Conservation (phyloP, 2,329 filamentous ascomycete genomes). For the Stemphylium vesicarium region DNA sequence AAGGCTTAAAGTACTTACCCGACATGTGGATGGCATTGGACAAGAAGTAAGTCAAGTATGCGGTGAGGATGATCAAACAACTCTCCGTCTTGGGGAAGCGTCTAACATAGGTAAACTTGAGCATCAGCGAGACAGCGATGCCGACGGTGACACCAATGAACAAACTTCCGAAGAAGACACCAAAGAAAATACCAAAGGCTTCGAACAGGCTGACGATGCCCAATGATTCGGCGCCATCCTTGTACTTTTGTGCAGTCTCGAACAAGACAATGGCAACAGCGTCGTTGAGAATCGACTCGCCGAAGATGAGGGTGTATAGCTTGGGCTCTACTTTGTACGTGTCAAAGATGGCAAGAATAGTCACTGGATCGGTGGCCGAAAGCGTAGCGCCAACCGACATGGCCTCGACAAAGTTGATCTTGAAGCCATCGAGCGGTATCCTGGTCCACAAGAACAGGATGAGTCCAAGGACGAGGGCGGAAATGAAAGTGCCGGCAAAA, state of each 20-base stretch:
- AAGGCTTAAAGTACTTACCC: slow-evolving; percentile 63
- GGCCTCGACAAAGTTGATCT: slow-evolving; percentile 91
- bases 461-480: slow-evolving; percentile 88
- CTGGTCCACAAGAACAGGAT: slow-evolving; percentile 89
- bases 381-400: slow-evolving; percentile 96
- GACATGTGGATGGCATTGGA: slow-evolving; percentile 96
- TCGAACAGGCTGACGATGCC: slow-evolving; percentile 85
- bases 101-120: slow-evolving; percentile 94
- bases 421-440: slow-evolving; percentile 82
- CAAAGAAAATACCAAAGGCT: slow-evolving; percentile 90
- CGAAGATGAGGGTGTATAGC: slow-evolving; percentile 97
- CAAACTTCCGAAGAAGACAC: slow-evolving; percentile 94
- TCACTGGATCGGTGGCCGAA: slow-evolving; percentile 96
- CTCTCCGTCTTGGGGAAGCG: slow-evolving; percentile 96
- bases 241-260: slow-evolving; percentile 94
- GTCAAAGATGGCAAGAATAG: slow-evolving; percentile 98
- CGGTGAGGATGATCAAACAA: slow-evolving; percentile 89
- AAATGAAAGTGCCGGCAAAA: slow-evolving; percentile 96
- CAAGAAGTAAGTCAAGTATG: slow-evolving; percentile 97
- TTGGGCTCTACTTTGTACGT: slow-evolving; percentile 99
- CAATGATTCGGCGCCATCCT: slow-evolving; percentile 70
- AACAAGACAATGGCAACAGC: slow-evolving; percentile 98
- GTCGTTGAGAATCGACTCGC: slow-evolving; percentile 97
- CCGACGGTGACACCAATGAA: slow-evolving; percentile 87
- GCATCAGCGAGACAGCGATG: slow-evolving; percentile 80